phyloP scores from a whole-genome alignment of 2,329 filamentous ascomycete species.

The Colletotrichum sp. region DNA sequence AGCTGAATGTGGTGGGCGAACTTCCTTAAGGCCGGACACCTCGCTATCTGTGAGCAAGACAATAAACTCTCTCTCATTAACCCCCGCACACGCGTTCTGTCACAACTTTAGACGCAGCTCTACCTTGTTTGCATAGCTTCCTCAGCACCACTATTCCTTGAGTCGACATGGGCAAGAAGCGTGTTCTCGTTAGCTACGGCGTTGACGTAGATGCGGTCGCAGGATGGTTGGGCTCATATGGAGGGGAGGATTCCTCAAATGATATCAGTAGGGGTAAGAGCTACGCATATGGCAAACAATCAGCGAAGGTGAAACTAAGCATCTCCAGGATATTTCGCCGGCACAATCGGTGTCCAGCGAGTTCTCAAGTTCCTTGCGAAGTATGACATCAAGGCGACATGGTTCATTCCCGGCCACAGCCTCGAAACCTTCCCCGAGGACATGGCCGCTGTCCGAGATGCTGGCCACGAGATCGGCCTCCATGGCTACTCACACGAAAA shows the following conservation, averaged over 20 bases:
- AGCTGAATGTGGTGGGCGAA: neutral
- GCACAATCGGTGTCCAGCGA: slow-evolving; percentile 68
- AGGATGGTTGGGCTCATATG: slow-evolving; percentile 78
- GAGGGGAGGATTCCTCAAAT: slow-evolving; percentile 72
- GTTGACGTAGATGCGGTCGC: slow-evolving; percentile 80
- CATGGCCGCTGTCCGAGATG: slow-evolving; percentile 47
- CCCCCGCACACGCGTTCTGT: neutral
- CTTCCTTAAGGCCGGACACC: neutral
- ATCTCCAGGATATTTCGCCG: slow-evolving; percentile 67
- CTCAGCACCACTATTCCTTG: neutral
- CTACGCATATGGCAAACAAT: neutral
- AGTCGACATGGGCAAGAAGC: slow-evolving; percentile 37
- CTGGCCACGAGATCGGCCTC: slow-evolving; percentile 55
- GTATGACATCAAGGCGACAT: slow-evolving; percentile 71
- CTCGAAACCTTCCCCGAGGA: slow-evolving; percentile 55
- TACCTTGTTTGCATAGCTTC: neutral
- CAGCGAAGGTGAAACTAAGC: neutral
- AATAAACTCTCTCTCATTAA: neutral
- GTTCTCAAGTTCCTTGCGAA: slow-evolving; percentile 75
- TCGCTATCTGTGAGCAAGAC: neutral
- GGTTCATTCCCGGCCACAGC: slow-evolving; percentile 55
- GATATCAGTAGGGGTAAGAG: slow-evolving; percentile 72
- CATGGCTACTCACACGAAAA: slow-evolving; percentile 81
- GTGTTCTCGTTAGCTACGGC: slow-evolving; percentile 58
- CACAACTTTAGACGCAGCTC: neutral